Percentiles rank a stretch among this genome's conserved stretches.
phyloP scores from a whole-genome alignment of 805 yeast species.

The Metschnikowia bowlesiae region DNA sequence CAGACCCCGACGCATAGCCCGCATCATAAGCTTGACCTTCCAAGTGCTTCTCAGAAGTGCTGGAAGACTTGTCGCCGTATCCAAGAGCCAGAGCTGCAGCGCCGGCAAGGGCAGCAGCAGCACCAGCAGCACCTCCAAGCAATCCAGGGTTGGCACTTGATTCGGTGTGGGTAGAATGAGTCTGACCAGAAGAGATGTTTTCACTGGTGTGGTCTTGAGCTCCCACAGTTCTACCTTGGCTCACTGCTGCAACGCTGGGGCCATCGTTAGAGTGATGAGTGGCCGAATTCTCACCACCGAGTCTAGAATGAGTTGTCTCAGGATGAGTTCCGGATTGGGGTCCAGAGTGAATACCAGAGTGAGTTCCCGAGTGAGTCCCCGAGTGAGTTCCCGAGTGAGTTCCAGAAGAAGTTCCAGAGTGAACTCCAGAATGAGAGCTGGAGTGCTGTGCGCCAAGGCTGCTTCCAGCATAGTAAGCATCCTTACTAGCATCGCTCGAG shows the following conservation, averaged over 20 bases:
- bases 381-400: not conserved
- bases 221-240: not conserved
- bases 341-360: too few species aligned
- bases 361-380: too few species aligned
- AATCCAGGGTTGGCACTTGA: constrained; percentile 9
- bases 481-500: not conserved
- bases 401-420: not conserved
- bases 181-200: not conserved
- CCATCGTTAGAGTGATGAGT: not conserved
- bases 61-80: not conserved
- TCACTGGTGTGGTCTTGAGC: not conserved
- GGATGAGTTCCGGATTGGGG: too few species aligned
- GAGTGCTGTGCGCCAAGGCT: constrained; percentile 4
- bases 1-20: constrained; percentile 6
- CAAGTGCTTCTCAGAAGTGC: constrained; percentile 2
- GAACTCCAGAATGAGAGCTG: not conserved
- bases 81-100: constrained; percentile 13
- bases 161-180: not conserved
- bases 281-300: too few species aligned
- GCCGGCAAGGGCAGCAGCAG: constrained; percentile 16
- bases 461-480: constrained; percentile 14
- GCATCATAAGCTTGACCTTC: constrained; percentile 7
- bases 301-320: too few species aligned
- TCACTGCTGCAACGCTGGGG: constrained; percentile 1
- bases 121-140: constrained; percentile 12